Percentiles rank a stretch among this genome's conserved stretches.
phyloP scores from a whole-genome alignment of 192 early-diverging fungal species.

The Backusella westeae region DNA sequence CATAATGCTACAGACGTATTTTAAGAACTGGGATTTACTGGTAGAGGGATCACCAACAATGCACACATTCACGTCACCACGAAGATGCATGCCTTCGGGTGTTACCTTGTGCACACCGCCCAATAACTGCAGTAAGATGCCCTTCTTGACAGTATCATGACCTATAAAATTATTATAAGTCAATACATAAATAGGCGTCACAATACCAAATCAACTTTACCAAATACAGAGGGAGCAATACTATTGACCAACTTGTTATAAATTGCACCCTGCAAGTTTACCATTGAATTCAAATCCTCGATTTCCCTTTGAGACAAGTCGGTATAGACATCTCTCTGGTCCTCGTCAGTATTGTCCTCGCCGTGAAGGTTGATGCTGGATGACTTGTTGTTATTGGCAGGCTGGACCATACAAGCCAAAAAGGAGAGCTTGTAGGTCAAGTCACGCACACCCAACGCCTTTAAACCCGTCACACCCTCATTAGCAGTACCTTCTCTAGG shows the following conservation, averaged over 20 bases:
- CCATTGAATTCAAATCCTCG: slow-evolving; percentile 69
- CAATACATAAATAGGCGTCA: background rate
- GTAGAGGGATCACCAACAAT: slow-evolving; percentile 96
- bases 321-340: slow-evolving; percentile 59
- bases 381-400: slow-evolving; percentile 43
- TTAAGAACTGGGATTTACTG: slow-evolving; percentile 94
- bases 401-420: slow-evolving; percentile 78
- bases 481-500: slow-evolving; percentile 56
- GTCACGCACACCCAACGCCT: slow-evolving; percentile 87
- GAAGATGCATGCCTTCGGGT: slow-evolving; percentile 87
- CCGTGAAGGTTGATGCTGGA: slow-evolving; percentile 50
- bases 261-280: slow-evolving; percentile 58
- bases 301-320: slow-evolving; percentile 71
- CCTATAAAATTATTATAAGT: slow-evolving; percentile 34
- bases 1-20: slow-evolving; percentile 85
- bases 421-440: slow-evolving; percentile 93
- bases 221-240: slow-evolving; percentile 90
- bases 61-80: slow-evolving; percentile 98
- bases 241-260: slow-evolving; percentile 78
- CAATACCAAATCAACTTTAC: slow-evolving; percentile 27
- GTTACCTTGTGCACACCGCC: slow-evolving; percentile 96
- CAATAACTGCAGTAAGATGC: slow-evolving; percentile 88
- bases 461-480: slow-evolving; percentile 84
- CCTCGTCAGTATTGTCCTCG: slow-evolving; percentile 57
- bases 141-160: slow-evolving; percentile 95